A percentile compares a stretch with the other conserved stretches of the same genome.
Conservation (phyloP, 768 basidiomycete genomes). For the Boletellus sp. region DNA sequence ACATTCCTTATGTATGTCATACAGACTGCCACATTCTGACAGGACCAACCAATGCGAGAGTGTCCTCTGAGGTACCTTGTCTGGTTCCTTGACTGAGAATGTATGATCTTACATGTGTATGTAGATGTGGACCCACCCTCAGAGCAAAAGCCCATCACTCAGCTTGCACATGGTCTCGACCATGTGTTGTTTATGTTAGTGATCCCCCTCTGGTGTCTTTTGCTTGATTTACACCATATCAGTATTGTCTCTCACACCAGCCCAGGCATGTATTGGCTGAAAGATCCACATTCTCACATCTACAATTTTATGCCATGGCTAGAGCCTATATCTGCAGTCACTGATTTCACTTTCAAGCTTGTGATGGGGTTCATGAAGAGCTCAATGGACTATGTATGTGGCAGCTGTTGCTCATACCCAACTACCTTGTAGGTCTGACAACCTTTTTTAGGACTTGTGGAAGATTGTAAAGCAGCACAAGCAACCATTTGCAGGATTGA, state of each 20-base stretch:
- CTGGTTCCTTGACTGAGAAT: no score
- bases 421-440: no score
- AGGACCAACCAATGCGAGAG: background rate
- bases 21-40: conserved; percentile 24
- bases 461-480: conserved; percentile 55
- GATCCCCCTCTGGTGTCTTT: no score
- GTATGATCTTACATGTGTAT: no score
- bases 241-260: conserved; percentile 47
- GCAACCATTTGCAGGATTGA: conserved; percentile 76
- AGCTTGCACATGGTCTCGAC: conserved; percentile 61
- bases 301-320: conserved; percentile 81
- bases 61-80: conserved; percentile 18
- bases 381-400: conserved; percentile 65
- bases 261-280: conserved; percentile 84
- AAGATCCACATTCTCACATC: conserved; percentile 78
- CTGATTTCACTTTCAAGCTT: conserved; percentile 82
- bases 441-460: conserved; percentile 60
- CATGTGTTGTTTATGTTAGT: conserved; percentile 75
- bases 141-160: conserved; percentile 54
- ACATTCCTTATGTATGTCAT: conserved; percentile 24
- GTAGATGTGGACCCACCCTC: conserved; percentile 44
- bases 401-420: no score
- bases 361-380: conserved; percentile 72
- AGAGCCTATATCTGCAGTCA: conserved; percentile 68
- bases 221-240: background rate